phyloP scores from a whole-genome alignment of 176 grass and related monocot genomes.

The Coix lacrymajobi region DNA sequence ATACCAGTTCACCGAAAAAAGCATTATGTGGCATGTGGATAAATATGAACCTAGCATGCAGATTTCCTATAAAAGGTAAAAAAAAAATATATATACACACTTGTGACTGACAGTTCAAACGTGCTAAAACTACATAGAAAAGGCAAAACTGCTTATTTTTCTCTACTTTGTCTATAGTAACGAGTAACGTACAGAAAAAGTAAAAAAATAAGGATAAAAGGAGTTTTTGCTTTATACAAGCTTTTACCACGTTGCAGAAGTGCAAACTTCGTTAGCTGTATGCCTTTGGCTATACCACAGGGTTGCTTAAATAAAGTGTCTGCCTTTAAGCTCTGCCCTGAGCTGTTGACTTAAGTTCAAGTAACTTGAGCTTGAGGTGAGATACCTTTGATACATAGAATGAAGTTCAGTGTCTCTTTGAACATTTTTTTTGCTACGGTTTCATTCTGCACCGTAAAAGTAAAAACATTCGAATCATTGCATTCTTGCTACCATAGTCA shows the following conservation, averaged over 20 bases:
- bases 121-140: background rate
- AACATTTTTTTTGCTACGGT: background rate
- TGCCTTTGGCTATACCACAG: background rate
- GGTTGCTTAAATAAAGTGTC: background rate
- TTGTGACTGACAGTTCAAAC: background rate
- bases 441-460: background rate
- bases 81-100: background rate
- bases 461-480: background rate
- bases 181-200: background rate
- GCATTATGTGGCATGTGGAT: background rate
- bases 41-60: conserved; percentile 11
- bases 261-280: conserved; percentile 4
- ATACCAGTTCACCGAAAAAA: background rate
- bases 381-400: background rate
- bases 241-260: background rate
- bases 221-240: background rate
- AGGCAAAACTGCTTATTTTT: background rate
- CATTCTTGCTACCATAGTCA: background rate
- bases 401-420: background rate
- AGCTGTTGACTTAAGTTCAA: conserved; percentile 3
- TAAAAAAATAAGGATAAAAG: background rate
- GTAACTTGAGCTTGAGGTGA: background rate
- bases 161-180: background rate
- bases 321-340: conserved; percentile 2
- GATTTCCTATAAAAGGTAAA: background rate